Base-by-base conservation (phyloP, 2,329 filamentous ascomycete genomes). In the Dryadomyces quercus-mongolicae region DNA sequence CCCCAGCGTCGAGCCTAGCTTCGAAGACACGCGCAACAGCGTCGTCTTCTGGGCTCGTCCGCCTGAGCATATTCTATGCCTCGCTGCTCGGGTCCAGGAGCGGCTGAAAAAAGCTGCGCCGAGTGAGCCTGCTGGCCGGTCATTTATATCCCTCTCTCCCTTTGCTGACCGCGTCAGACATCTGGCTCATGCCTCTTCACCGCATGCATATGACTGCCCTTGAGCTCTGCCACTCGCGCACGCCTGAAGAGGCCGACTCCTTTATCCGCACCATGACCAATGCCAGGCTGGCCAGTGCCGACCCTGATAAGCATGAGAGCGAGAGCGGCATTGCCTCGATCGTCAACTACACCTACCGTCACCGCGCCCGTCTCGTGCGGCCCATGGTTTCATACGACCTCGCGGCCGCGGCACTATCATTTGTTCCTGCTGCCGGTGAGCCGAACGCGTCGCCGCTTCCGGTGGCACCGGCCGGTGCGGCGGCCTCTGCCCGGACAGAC, bases 21-120 rank as follows among this genome's bases (percentile, higher is more conserved):
- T 86, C 65, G 67, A 74, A 52, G 92, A 97, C 65, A 78, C 81
- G 45, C 76, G 92, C 44, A 77, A 95, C 63, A 94, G 91, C 65
- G 74, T 96, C 12, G 87, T 90, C 0, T 84, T 96, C 64, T 96
- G 90, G 89, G 88, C 87, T 3, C 77, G 91, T 7, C 92, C 92
- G 16, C 86, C 91, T 0, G 70, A 80, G 48, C 81, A 85, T 60
- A 74, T 96, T 18, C 74, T 85, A 48, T 70, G 76, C 20, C 70
- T 97, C 56, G 81, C 92, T 2, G 68, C 71, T 2, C 76, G 77
- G 55, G 70, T 96, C 34, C 92, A 96, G 67, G 67, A 75, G 51
- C 76, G 80, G 62, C 71, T 94, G 49, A 72, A 74, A 55, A 69
- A 74, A 20, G 76, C 80, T 20, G 84, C 84, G 15, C 86, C 88